Conservation (phyloP, 495 filamentous ascomycete species). For the Polyplosphaeria fusca region DNA sequence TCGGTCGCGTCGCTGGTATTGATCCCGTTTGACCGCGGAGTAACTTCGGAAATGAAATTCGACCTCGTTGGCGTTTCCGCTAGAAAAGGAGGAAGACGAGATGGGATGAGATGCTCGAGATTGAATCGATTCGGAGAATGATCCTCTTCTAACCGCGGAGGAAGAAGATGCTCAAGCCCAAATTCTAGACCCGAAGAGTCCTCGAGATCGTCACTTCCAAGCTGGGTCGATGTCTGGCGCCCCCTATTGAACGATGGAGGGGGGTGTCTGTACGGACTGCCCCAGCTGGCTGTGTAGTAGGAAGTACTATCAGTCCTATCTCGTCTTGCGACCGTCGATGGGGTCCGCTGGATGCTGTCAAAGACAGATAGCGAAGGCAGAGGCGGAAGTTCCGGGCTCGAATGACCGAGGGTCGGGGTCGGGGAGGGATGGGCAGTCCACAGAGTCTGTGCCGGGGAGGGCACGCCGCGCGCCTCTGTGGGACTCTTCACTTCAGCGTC, state of each 20-base stretch:
- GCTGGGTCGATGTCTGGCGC: conserved; percentile 6
- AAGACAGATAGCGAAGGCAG: conserved; percentile 28
- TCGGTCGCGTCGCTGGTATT: conserved; percentile 20
- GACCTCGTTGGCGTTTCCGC: conserved; percentile 28
- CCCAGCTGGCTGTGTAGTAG: conserved; percentile 46
- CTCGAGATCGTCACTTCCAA: conserved; percentile 38
- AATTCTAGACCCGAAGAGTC: conserved; percentile 34
- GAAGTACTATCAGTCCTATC: conserved; percentile 25
- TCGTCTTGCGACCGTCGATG: conserved; percentile 27
- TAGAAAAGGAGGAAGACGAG: conserved; percentile 29
- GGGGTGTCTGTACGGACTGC: conserved; percentile 40
- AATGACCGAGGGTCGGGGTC: conserved; percentile 34
- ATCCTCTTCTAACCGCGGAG: conserved; percentile 21
- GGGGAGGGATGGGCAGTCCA: conserved; percentile 34
- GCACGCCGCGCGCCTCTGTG: conserved; percentile 27
- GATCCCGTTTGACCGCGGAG: conserved; percentile 6
- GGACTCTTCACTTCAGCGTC: conserved; percentile 20
- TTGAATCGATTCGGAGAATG: conserved; percentile 32
- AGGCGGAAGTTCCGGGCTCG: conserved; percentile 36
- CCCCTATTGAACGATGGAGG: conserved; percentile 29
- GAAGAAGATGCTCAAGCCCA: conserved; percentile 37
- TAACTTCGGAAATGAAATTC: conserved; percentile 4
- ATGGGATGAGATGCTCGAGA: conserved; percentile 39
- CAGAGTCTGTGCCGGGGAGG: conserved; percentile 36
- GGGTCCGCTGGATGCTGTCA: conserved; percentile 25